Base-by-base conservation (phyloP, 352 stramenopile species). In the Globisporangium nagaii region DNA sequence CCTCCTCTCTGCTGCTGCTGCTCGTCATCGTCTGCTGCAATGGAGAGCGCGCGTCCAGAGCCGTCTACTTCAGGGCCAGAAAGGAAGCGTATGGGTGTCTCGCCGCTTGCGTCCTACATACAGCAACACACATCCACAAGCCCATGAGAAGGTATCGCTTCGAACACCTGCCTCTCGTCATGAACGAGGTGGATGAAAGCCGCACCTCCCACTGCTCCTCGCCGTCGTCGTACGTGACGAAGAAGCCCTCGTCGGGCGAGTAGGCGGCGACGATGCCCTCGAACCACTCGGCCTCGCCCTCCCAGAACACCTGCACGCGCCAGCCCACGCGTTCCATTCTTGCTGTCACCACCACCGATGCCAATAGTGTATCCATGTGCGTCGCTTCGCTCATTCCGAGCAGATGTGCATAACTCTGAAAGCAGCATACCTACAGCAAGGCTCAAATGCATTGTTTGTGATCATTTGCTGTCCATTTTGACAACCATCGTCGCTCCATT, bases 161-260 rank as follows among this genome's bases (percentile, higher is more conserved):
- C 15, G 34, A n/a, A n/a, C n/a, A n/a, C n/a, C n/a, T n/a, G n/a
- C n/a, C 34, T 13, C 0, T 13, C 32, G 32, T 41, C 17, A 22
- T 12, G 35, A 41, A 6, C 10, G 35, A 41, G 12, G 17, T n/a
- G 17, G 17, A 12, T n/a, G 34, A 12, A 20, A 12, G 17, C 3
- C 40, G 39, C 9, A 59, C 66, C 74, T 91, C 81, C 81, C 81
- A 91, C 53, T 88, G 81, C 61, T 87, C 67, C 46, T 91, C 78
- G 28, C 81, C 76, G 53, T 91, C 81, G 45, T 87, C 76, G 42
- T 90, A 90, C 48, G 71, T 53, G n/a, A 90, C 63, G 52, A 74
- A 86, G 49, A 79, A 87, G 17, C 79, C 76, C 27, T 46, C 66
- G 15, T 68, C 56, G 1, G 49, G 20, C 1, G 60, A 60, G 28